Evolutionary conservation across 805 yeast species (phyloP).

Genomic region (Myxozyma vanderwaltii): DNA sequence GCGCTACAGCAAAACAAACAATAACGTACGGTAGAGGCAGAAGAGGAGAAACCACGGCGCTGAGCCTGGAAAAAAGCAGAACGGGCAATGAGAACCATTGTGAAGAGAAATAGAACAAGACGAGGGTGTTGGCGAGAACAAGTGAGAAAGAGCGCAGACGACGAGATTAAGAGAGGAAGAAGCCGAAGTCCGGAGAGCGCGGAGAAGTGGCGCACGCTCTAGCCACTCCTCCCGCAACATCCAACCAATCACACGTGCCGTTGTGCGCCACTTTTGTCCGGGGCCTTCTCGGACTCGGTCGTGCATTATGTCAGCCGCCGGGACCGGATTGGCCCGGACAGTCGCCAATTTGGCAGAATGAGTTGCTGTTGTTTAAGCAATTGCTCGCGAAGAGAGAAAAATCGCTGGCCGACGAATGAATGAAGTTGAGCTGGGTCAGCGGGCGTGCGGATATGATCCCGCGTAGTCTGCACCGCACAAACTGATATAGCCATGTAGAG

Average conservation of each 20-base stretch:
- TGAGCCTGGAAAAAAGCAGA: slow-evolving; percentile 26
- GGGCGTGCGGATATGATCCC: neutral
- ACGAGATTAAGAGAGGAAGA: neutral
- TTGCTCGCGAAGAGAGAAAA: no score
- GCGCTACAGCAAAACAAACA: neutral
- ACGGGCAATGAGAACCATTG: slow-evolving; percentile 33
- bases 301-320: neutral
- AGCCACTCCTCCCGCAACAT: slow-evolving; percentile 6
- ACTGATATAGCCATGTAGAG: no score
- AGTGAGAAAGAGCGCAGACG: neutral
- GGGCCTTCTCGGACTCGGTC: slow-evolving; percentile 7
- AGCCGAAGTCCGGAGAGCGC: slow-evolving; percentile 10
- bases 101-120: slow-evolving; percentile 5
- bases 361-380: no score
- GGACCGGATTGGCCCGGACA: no score
- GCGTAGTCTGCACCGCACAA: neutral
- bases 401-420: no score
- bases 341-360: no score
- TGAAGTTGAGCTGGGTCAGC: no score
- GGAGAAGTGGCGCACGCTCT: slow-evolving; percentile 8
- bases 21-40: slow-evolving; percentile 31
- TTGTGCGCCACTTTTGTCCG: slow-evolving; percentile 2
- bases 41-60: slow-evolving; percentile 35
- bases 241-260: neutral
- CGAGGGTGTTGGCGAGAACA: neutral